Evolutionary conservation across 2,329 filamentous ascomycete genomes (phyloP), one percentile per base, ranked within the genome.

Genomic region (Ophiostoma himal-ulmi): DNA sequence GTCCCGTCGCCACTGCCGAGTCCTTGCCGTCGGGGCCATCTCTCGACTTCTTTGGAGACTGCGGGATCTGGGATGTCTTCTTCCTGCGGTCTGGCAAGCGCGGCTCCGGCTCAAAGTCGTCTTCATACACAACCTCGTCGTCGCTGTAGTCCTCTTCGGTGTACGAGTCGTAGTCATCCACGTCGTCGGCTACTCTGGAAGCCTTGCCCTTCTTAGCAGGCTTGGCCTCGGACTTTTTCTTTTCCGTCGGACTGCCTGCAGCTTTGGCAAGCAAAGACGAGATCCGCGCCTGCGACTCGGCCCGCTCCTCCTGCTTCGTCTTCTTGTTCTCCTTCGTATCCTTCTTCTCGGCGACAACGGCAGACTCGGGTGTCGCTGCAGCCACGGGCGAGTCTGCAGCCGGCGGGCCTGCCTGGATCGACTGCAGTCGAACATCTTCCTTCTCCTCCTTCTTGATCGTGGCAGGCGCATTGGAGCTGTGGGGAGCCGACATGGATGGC

Each of bases 1-100:
- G 64, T 13, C 68, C 70, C 5, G 70, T 68, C 2, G 70, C 54
- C 26, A 65, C 54, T 1, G 70, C 68, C 11, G 36, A 5, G 30
- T 70, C 66, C 41, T 65, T 68, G 54, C 1, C 7, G 30, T 30
- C 30, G 1, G 30, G 4, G 30, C 30, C 4, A 30, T 30, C 30
- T 30, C 30, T 30, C 30, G 30, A 30, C 39, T 65, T 62, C 57
- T 34, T 62, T 3, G 26, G 26, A 4, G 34, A 37, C 34, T n/a
- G n/a, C 5, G 34, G 20, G 5, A 34, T 37, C 36, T 5, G 36
- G 1, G 8, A 65, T 17, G 62, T 62, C 57, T 62, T 62, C 26
- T 30, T 62, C 11, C n/a, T 62, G 57, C 57, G 57, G 57, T 26
- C 34, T 13, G 57, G n/a, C 57, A 22, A 57, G n/a, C 14, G 22